Evolutionary conservation across 805 yeast species (phyloP).

Genomic region (Candida lessepsii): DNA sequence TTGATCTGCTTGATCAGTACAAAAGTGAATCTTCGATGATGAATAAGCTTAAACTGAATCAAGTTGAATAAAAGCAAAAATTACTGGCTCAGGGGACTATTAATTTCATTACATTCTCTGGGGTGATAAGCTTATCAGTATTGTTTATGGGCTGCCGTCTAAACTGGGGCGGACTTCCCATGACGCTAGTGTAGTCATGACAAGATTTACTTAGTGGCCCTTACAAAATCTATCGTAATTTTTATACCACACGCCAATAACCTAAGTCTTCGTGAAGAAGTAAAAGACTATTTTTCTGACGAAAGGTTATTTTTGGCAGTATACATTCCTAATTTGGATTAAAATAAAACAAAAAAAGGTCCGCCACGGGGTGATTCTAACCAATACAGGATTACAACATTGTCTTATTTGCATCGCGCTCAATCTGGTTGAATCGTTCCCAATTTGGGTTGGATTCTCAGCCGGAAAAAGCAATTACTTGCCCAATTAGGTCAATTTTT

Average conservation of each 20-base stretch:
- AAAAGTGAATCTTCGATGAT: not conserved
- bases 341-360: constrained; percentile 2
- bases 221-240: too few species aligned
- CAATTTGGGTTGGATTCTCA: not conserved
- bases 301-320: not conserved
- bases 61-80: too few species aligned
- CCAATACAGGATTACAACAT: not conserved
- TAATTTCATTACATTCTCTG: not conserved
- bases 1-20: not conserved
- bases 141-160: too few species aligned
- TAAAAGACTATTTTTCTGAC: too few species aligned
- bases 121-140: not conserved
- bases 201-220: too few species aligned
- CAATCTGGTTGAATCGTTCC: not conserved
- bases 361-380: not conserved
- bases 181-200: too few species aligned
- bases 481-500: not conserved
- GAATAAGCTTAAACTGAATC: not conserved
- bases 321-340: not conserved
- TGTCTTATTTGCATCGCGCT: not conserved
- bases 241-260: too few species aligned
- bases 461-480: not conserved
- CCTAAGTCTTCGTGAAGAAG: too few species aligned
- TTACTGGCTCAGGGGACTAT: not conserved
- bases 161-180: too few species aligned